A percentile compares a stretch with the other conserved stretches of the same genome.
Evolutionary conservation across 1,284 basidiomycete species (phyloP).

Genomic region (Austropuccinia psidii): DNA sequence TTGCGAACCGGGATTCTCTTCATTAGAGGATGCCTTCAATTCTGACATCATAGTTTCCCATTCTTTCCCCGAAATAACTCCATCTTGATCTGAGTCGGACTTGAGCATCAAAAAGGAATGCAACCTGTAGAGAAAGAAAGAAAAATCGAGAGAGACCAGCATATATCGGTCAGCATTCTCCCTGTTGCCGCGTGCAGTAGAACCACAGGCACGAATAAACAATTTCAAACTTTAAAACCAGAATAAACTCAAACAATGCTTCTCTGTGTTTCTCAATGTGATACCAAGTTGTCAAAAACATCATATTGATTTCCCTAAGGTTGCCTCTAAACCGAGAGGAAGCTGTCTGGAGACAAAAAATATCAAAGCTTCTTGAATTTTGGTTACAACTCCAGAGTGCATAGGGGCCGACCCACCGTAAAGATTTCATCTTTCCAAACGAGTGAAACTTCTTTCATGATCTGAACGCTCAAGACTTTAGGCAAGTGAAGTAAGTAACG

Average conservation of each 20-base stretch:
- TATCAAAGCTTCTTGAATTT: not conserved
- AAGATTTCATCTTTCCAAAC: conserved; percentile 24
- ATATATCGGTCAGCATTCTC: no score
- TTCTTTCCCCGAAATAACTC: not conserved
- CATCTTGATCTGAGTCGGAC: conserved; percentile 18
- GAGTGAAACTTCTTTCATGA: conserved; percentile 4
- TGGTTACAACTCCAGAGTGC: not conserved
- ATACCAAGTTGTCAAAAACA: conserved; percentile 34
- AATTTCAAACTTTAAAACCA: no score
- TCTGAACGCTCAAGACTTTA: conserved; percentile 6
- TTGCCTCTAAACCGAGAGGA: not conserved
- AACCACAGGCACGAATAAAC: no score
- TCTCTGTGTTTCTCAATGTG: conserved; percentile 36
- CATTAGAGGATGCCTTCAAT: not conserved
- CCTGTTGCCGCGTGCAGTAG: no score
- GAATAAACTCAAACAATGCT: no score
- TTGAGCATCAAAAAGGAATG: conserved; percentile 28
- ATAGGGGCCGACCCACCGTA: not conserved
- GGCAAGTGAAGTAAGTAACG: conserved; percentile 21
- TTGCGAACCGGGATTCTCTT: not conserved
- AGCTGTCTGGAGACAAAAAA: conserved; percentile 16
- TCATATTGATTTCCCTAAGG: conserved; percentile 13
- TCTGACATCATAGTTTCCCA: not conserved
- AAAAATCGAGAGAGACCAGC: no score
- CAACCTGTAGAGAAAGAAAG: not conserved